Evolutionary conservation across 1,284 basidiomycete species (phyloP), one percentile per base, ranked within the genome.

Genomic region (Somion occarium): DNA sequence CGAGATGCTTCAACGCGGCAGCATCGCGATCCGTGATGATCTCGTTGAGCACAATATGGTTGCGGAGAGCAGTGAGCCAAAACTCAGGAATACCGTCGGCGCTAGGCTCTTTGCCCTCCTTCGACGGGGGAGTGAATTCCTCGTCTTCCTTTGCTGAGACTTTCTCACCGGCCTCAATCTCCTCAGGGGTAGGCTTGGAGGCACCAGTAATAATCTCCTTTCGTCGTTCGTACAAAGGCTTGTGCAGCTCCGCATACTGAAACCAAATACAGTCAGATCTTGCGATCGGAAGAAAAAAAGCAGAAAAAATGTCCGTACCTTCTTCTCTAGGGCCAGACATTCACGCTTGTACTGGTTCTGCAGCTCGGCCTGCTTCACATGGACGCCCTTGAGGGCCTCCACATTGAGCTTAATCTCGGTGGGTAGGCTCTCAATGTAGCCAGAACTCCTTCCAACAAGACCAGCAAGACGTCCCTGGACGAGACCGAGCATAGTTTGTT

Each of bases 261-360:
- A 37, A 20, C 7, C 7, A 34, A 34, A 34, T 7, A 15, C 7
- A 7, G n/a, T n/a, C 42, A 27, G 38, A 49, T 13, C 50, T 53
- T 59, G 50, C 46, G 49, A 46, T 59, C 39, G 46, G 48, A 51
- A 52, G 50, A 53, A 34, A 43, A 59, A 49, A 26, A 23, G 7
- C 12, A 23, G 18, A 25, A 18, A 26, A 5, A 22, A 50, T 38
- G 18, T 11, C 60, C 79, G 46, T 59, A 91, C 91, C 79, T 97
- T 97, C 78, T 95, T 94, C 79, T 99, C 95, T 52, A 99, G 81
- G 72, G 96, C 93, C 53, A 98, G 80, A 64, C 94, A 93, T 73
- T 98, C 96, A 65, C 88, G 84, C 74, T 98, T 98, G 82, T 96
- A 97, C 76, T 95, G 83, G 64, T 90, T 89, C 71, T 98, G 93